phyloP scores from a whole-genome alignment of 2,329 filamentous ascomycete genomes.

The Alternaria incomplexa region DNA sequence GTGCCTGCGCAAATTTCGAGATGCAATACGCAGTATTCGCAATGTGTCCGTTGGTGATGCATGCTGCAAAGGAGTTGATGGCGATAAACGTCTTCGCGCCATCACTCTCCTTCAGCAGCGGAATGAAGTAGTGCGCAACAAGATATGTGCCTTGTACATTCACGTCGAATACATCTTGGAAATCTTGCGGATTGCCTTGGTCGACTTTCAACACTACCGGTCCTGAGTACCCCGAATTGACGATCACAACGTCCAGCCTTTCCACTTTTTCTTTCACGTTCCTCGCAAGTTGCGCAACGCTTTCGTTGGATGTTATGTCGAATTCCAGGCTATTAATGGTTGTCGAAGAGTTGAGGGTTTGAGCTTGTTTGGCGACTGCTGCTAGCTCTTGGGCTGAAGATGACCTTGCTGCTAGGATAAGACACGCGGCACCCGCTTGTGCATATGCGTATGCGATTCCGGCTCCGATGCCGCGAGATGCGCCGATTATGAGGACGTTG shows the following conservation, averaged over 20 bases:
- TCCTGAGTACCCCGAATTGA: constrained; percentile 49
- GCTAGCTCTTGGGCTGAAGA: constrained; percentile 22
- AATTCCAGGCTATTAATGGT: constrained; percentile 14
- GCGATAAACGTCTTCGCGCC: constrained; percentile 33
- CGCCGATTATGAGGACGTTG: constrained; percentile 42
- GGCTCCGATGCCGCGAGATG: constrained; percentile 41
- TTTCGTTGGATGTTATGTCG: constrained; percentile 37
- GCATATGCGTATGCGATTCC: constrained; percentile 40
- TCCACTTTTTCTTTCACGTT: constrained; percentile 29
- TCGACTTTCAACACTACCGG: constrained; percentile 43
- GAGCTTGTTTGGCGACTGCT: constrained; percentile 16
- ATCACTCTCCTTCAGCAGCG: constrained; percentile 25
- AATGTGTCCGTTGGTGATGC: constrained; percentile 47
- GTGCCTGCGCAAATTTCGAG: constrained; percentile 37
- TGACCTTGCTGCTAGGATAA: constrained; percentile 35
- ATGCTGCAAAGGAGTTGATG: constrained; percentile 39
- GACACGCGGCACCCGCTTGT: constrained; percentile 27
- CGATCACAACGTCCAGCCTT: constrained; percentile 46
- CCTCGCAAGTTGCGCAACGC: constrained; percentile 31
- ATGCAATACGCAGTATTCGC: constrained; percentile 47
- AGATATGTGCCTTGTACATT: constrained; percentile 49
- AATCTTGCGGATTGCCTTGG: constrained; percentile 41
- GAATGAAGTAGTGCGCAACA: constrained; percentile 46
- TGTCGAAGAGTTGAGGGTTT: constrained; percentile 11
- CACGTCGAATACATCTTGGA: constrained; percentile 45